phyloP scores from a whole-genome alignment of 164 flowering plant genomes.

The Platanus orientalis region DNA sequence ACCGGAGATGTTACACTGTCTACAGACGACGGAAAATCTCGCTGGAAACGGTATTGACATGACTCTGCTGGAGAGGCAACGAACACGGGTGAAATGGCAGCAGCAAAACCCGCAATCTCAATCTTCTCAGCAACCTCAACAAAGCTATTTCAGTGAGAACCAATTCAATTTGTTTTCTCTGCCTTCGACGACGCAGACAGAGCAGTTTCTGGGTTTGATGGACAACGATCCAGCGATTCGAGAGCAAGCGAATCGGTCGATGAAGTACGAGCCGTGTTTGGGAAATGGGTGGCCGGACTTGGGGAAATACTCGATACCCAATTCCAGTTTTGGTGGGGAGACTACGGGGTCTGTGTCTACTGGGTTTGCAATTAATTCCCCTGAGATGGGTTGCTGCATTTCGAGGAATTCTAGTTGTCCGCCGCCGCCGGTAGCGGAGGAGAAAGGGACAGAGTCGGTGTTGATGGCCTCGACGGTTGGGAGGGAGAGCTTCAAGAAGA shows the following conservation, averaged over 20 bases:
- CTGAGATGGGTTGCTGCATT: constrained; percentile 19
- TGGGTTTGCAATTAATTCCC: constrained; percentile 17
- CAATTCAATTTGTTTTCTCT: constrained; percentile 29
- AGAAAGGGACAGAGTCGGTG: constrained; percentile 11
- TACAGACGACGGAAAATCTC: constrained; percentile 21
- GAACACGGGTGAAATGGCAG: constrained; percentile 53
- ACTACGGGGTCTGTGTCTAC: constrained; percentile 15
- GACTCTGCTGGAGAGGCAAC: constrained; percentile 59
- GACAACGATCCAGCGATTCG: constrained; percentile 22
- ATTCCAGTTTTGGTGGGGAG: constrained; percentile 5
- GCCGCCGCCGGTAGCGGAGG: constrained; percentile 9
- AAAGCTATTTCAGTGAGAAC: constrained; percentile 19
- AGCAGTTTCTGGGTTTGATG: constrained; percentile 24
- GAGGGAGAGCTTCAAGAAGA: constrained; percentile 55
- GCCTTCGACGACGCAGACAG: constrained; percentile 13
- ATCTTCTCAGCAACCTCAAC: constrained; percentile 15
- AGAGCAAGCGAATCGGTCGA: constrained; percentile 25
- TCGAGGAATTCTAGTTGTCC: constrained; percentile 45
- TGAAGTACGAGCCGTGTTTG: constrained; percentile 46
- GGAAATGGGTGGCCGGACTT: constrained; percentile 49
- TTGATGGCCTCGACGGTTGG: constrained; percentile 25
- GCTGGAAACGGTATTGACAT: constrained; percentile 34
- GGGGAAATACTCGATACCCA: constrained; percentile 17
- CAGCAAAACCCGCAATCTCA: constrained; percentile 24
- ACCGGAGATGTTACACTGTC: constrained; percentile 51